Percentiles rank a stretch among this genome's conserved stretches.
These are phyloP conservation scores for Taphrina deformans DNA, from an alignment of 1,139 yeast genomes.

Conservation along the genomic window DNA sequence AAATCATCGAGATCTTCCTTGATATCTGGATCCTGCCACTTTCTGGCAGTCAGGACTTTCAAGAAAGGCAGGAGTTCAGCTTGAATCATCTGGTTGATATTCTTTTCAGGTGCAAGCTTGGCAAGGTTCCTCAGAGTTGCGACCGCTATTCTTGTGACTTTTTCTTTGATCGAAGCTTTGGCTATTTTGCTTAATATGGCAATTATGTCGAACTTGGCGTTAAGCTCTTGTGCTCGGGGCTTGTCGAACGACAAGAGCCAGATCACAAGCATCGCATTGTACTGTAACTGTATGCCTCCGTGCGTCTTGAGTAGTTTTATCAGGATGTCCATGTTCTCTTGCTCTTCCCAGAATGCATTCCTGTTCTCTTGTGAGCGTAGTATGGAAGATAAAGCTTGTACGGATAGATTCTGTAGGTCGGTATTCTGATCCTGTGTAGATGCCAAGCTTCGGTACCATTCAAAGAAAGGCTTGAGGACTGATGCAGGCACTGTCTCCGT, in stretches of 20 bases:
- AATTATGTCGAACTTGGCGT: slow-evolving; percentile 48
- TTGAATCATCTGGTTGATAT: slow-evolving; percentile 69
- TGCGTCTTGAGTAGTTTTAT: slow-evolving; percentile 53
- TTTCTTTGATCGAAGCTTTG: slow-evolving; percentile 84
- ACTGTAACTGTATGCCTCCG: slow-evolving; percentile 72
- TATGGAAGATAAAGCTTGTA: slow-evolving; percentile 66
- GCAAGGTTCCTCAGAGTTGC: slow-evolving; percentile 59
- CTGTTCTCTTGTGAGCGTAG: slow-evolving; percentile 63
- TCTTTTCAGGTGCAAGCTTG: slow-evolving; percentile 46
- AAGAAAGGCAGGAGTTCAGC: slow-evolving; percentile 73
- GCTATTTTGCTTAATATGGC: slow-evolving; percentile 64
- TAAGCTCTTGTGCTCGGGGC: slow-evolving; percentile 55
- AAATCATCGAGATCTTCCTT: slow-evolving; percentile 66
- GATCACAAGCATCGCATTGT: slow-evolving; percentile 69
- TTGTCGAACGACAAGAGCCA: slow-evolving; percentile 83
- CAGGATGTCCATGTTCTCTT: slow-evolving; percentile 59
- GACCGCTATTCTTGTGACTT: slow-evolving; percentile 71
- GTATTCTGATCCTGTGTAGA: slow-evolving; percentile 49
- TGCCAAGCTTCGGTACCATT: slow-evolving; percentile 52
- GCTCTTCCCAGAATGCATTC: slow-evolving; percentile 54
- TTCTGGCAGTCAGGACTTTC: slow-evolving; percentile 72
- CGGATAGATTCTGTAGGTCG: slow-evolving; percentile 62
- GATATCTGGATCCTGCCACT: slow-evolving; percentile 94
- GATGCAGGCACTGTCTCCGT: slow-evolving; percentile 44
- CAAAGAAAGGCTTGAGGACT: slow-evolving; percentile 51